These are phyloP conservation scores for Elsinoe australis DNA, from an alignment of 2,329 filamentous ascomycete species.

Conservation along the genomic window DNA sequence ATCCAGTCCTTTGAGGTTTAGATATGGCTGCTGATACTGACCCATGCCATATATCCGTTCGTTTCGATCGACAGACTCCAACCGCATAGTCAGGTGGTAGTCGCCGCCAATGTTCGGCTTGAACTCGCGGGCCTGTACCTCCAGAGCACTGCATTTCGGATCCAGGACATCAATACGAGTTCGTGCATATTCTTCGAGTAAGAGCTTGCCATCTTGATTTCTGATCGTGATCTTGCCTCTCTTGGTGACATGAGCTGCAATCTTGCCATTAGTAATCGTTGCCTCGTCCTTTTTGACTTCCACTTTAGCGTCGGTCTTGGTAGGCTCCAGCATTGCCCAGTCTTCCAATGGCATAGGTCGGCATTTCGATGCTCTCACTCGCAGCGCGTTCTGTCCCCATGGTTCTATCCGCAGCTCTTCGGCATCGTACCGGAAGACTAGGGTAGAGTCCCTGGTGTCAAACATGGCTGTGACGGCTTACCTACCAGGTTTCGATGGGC, in stretches of 20 bases:
- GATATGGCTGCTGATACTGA: conserved; percentile 57
- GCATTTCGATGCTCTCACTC: conserved; percentile 42
- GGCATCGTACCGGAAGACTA: conserved; percentile 52
- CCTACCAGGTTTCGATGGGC: too few species aligned
- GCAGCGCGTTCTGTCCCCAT: conserved; percentile 44
- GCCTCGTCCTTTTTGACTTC: conserved; percentile 28
- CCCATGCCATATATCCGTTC: conserved; percentile 64
- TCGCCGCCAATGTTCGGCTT: conserved; percentile 45
- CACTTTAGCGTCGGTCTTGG: conserved; percentile 14
- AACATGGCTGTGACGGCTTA: conserved; percentile 28
- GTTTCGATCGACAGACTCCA: conserved; percentile 47
- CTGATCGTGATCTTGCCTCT: conserved; percentile 46
- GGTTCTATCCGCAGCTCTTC: conserved; percentile 43
- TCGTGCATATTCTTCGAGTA: conserved; percentile 49
- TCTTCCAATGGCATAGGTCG: conserved; percentile 32
- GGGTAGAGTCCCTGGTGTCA: conserved; percentile 46
- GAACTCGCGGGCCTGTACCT: conserved; percentile 52
- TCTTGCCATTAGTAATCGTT: conserved; percentile 43
- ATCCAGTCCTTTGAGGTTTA: conserved; percentile 57
- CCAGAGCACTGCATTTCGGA: conserved; percentile 52
- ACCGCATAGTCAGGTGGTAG: conserved; percentile 51
- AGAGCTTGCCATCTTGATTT: conserved; percentile 35
- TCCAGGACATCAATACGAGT: conserved; percentile 46
- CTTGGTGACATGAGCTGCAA: conserved; percentile 41
- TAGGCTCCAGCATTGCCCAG: conserved; percentile 34